Conservation (phyloP, 208 protist species). For the Eutreptiella sp. region DNA sequence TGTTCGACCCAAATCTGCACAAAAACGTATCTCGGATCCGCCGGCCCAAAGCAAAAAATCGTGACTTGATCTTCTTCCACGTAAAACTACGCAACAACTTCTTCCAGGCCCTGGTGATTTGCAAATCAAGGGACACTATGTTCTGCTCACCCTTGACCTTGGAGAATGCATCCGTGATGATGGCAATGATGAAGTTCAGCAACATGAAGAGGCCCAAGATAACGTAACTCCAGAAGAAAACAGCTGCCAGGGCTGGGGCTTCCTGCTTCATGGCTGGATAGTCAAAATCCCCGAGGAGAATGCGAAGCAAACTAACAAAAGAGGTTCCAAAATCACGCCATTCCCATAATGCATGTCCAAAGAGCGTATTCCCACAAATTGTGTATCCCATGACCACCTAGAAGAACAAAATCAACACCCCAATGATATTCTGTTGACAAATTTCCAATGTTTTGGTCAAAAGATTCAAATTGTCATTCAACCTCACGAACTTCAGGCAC, state of each 20-base stretch:
- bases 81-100: too few species aligned
- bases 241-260: constrained; percentile 4
- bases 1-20: too few species aligned
- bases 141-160: constrained; percentile 13
- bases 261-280: constrained; percentile 16
- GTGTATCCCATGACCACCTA: constrained; percentile 19
- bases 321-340: not conserved
- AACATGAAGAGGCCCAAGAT: constrained; percentile 27
- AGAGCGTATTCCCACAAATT: constrained; percentile 2
- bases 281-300: constrained; percentile 28
- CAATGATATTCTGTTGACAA: constrained; percentile 9
- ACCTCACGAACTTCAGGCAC: constrained; percentile 29
- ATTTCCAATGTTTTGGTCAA: constrained; percentile 15
- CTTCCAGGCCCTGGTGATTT: too few species aligned
- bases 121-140: too few species aligned
- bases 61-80: too few species aligned
- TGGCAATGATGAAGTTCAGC: constrained; percentile 27
- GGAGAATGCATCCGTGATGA: constrained; percentile 29
- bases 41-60: too few species aligned
- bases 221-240: constrained; percentile 26
- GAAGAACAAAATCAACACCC: constrained; percentile 16
- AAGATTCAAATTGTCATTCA: constrained; percentile 29
- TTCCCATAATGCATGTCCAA: not conserved
- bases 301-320: not conserved
- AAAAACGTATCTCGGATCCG: too few species aligned